Evolutionary conservation across 2,329 filamentous ascomycete species (phyloP).

Genomic region (Verticillium klebahnii): DNA sequence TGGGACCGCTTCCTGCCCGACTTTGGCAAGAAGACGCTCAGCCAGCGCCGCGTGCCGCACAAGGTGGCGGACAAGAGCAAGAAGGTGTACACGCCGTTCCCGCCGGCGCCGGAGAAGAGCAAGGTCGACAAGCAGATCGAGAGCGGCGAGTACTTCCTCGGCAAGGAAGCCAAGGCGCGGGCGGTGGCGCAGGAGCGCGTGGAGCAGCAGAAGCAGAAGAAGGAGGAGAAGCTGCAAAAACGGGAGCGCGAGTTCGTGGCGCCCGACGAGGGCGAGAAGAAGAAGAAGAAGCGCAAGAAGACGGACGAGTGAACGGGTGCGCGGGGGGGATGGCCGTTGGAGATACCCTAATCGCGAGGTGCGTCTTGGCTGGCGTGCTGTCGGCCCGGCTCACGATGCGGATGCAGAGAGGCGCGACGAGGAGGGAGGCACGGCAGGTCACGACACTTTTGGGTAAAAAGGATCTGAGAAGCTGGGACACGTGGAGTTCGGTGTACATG

Average conservation of each 20-base stretch:
- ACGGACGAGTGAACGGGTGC: slow-evolving; percentile 17
- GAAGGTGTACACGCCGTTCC: slow-evolving; percentile 96
- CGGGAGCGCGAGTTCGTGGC: slow-evolving; percentile 82
- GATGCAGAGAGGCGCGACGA: neutral
- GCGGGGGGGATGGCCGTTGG: slow-evolving; percentile 2
- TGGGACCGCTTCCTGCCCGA: slow-evolving; percentile 97
- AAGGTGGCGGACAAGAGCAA: slow-evolving; percentile 90
- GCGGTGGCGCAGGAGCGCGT: slow-evolving; percentile 73
- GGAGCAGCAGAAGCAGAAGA: slow-evolving; percentile 82
- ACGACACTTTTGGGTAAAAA: neutral
- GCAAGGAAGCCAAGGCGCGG: slow-evolving; percentile 87
- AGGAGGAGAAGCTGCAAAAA: slow-evolving; percentile 82
- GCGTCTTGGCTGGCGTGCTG: neutral
- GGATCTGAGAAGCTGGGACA: neutral
- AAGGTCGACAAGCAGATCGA: slow-evolving; percentile 98
- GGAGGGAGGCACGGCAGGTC: neutral
- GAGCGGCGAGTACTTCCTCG: slow-evolving; percentile 92
- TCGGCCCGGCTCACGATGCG: neutral
- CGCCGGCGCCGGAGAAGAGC: slow-evolving; percentile 94
- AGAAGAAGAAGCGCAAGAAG: slow-evolving; percentile 63
- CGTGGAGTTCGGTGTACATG: neutral
- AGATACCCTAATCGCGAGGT: neutral
- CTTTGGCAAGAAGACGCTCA: slow-evolving; percentile 91
- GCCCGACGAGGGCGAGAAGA: slow-evolving; percentile 68
- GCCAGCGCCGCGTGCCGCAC: slow-evolving; percentile 74